These are phyloP conservation scores for Neospermospora avenae DNA, from an alignment of 2,329 filamentous ascomycete species.

Conservation along the genomic window DNA sequence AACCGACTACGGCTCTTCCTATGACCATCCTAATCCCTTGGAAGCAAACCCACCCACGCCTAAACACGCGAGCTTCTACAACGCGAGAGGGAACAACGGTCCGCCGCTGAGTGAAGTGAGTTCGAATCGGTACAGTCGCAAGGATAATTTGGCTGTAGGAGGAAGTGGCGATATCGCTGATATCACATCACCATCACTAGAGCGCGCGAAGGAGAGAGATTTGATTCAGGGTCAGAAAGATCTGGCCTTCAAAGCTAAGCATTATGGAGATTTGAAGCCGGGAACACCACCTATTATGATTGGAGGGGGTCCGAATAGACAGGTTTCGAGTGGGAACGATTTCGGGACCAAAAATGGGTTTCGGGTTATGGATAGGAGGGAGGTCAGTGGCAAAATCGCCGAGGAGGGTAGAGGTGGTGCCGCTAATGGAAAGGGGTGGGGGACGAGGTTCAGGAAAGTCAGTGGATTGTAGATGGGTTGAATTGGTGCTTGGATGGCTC, in stretches of 20 bases:
- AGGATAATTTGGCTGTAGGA: background rate
- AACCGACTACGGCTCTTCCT: slow-evolving; percentile 17
- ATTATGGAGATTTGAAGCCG: slow-evolving; percentile 56
- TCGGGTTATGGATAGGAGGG: slow-evolving; percentile 41
- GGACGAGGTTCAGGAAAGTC: slow-evolving; percentile 39
- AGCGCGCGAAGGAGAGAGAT: background rate
- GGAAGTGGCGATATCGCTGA: slow-evolving; percentile 46
- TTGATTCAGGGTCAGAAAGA: slow-evolving; percentile 6
- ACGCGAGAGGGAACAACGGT: slow-evolving; percentile 9
- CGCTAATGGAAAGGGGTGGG: slow-evolving; percentile 23
- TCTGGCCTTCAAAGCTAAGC: slow-evolving; percentile 47
- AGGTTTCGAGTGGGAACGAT: slow-evolving; percentile 59
- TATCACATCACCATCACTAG: background rate
- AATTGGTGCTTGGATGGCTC: background rate
- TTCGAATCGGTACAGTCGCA: slow-evolving; percentile 23
- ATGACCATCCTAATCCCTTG: slow-evolving; percentile 48
- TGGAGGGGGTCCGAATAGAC: slow-evolving; percentile 39
- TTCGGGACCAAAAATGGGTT: slow-evolving; percentile 34
- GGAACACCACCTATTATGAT: slow-evolving; percentile 53
- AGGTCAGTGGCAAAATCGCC: slow-evolving; percentile 69
- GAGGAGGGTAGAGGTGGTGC: slow-evolving; percentile 56
- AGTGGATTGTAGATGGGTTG: slow-evolving; percentile 24
- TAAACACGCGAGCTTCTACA: slow-evolving; percentile 40
- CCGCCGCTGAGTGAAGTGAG: slow-evolving; percentile 44
- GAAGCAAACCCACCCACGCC: slow-evolving; percentile 46